These are phyloP conservation scores for Exserohilum rostratum DNA, from an alignment of 2,329 filamentous ascomycete genomes.

Conservation along the genomic window DNA sequence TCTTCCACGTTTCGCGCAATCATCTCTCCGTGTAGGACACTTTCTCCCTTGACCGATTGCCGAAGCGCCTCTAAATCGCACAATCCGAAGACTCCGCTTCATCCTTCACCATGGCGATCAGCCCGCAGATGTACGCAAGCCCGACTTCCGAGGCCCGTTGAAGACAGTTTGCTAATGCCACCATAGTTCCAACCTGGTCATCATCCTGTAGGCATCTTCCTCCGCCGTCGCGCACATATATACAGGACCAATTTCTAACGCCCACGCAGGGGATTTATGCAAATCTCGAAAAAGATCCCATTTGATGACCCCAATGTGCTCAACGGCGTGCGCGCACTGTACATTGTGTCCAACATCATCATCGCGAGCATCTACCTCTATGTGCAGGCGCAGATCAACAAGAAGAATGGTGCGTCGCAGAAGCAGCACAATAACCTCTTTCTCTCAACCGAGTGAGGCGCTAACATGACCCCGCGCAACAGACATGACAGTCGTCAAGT, in stretches of 20 bases:
- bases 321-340: conserved; percentile 67
- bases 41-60: not conserved
- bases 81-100: not conserved
- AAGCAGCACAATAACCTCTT: too few relatives aligned
- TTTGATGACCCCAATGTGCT: conserved; percentile 85
- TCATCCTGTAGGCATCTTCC: conserved; percentile 41
- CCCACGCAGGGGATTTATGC: conserved; percentile 75
- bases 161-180: conserved; percentile 33
- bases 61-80: not conserved
- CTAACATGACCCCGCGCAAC: conserved; percentile 20
- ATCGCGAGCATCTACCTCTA: conserved; percentile 86
- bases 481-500: conserved; percentile 98
- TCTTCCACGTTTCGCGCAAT: conserved; percentile 22
- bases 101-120: conserved; percentile 43
- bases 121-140: conserved; percentile 44
- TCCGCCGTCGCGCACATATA: not conserved
- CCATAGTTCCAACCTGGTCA: conserved; percentile 46
- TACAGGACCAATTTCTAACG: conserved; percentile 13
- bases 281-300: conserved; percentile 92
- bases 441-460: not conserved
- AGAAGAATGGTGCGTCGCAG: conserved; percentile 83
- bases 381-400: conserved; percentile 83
- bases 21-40: not conserved
- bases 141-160: not conserved
- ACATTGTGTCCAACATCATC: conserved; percentile 76